These are phyloP conservation scores for Silybum marianum DNA, from an alignment of 129 eudicot genomes.

Conservation along the genomic window DNA sequence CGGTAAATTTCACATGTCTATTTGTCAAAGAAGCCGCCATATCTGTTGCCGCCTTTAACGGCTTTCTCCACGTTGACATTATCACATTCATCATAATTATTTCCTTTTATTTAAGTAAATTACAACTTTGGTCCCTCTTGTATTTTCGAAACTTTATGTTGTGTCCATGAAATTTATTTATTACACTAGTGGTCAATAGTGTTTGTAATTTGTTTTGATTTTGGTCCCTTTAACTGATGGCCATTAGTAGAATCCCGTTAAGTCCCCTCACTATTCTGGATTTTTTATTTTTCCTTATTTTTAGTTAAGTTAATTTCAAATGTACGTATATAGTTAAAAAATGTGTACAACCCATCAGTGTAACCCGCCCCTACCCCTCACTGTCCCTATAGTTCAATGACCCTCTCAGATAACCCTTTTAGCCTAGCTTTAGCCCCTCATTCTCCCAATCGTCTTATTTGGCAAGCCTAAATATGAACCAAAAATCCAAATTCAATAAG, in stretches of 20 bases:
- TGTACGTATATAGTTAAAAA: not conserved
- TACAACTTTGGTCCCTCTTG: not conserved
- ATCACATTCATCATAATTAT: not conserved
- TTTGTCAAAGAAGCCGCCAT: slow-evolving; percentile 34
- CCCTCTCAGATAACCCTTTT: not conserved
- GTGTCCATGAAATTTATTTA: not conserved
- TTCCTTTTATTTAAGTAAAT: not conserved
- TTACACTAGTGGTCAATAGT: not conserved
- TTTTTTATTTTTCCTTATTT: not conserved
- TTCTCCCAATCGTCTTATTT: not conserved
- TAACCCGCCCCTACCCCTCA: not conserved
- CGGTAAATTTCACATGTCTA: slow-evolving; percentile 41
- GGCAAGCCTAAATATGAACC: not conserved
- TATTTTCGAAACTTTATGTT: not conserved
- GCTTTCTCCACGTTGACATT: slow-evolving; percentile 26
- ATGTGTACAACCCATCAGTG: not conserved
- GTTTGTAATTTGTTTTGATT: too few relatives aligned
- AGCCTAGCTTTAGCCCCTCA: not conserved
- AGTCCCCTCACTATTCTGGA: not conserved
- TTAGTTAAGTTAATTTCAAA: too few relatives aligned
- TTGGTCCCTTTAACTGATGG: too few relatives aligned
- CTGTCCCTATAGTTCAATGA: not conserved
- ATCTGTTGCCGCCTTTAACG: slow-evolving; percentile 49
- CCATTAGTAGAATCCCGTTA: not conserved
- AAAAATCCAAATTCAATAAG: not conserved